phyloP scores from a whole-genome alignment of 805 yeast genomes.

The Yarrowia divulgata region DNA sequence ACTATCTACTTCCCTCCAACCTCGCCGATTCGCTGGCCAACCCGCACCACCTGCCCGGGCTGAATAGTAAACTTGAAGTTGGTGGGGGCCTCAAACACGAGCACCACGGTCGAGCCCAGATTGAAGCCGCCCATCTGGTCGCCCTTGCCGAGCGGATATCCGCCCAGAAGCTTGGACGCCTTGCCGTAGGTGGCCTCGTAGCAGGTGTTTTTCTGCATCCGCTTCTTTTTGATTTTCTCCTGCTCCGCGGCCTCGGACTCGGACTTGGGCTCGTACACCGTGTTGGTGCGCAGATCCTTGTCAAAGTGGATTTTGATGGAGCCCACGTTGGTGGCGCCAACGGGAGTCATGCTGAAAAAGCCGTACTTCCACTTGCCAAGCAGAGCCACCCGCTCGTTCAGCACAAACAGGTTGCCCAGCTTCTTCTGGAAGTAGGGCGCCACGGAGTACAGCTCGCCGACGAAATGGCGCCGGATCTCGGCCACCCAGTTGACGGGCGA shows the following conservation, averaged over 20 bases:
- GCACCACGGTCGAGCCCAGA: conserved; percentile 94
- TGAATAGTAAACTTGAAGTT: conserved; percentile 72
- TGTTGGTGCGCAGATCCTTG: conserved; percentile 85
- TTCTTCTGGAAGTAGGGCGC: conserved; percentile 95
- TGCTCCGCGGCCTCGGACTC: conserved; percentile 35
- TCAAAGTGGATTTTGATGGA: conserved; percentile 92
- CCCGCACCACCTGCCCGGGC: conserved; percentile 77
- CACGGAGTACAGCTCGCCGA: conserved; percentile 93
- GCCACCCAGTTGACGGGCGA: conserved; percentile 97
- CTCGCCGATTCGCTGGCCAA: conserved; percentile 67
- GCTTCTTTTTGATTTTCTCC: conserved; percentile 47
- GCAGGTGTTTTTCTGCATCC: conserved; percentile 75
- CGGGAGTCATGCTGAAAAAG: conserved; percentile 98
- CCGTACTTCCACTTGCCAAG: conserved; percentile 97
- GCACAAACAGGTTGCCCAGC: conserved; percentile 81
- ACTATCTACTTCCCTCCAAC: conserved; percentile 22
- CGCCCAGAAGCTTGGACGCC: conserved; percentile 78
- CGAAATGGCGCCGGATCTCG: conserved; percentile 89
- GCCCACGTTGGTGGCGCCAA: conserved; percentile 99
- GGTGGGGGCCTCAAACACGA: conserved; percentile 94
- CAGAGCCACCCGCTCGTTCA: conserved; percentile 94
- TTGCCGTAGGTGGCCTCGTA: conserved; percentile 91
- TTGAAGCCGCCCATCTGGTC: conserved; percentile 97
- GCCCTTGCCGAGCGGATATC: conserved; percentile 88
- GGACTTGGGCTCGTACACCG: conserved; percentile 54